Evolutionary conservation across 495 filamentous ascomycete genomes (phyloP).

Genomic region (Lentithecium fluviatile): DNA sequence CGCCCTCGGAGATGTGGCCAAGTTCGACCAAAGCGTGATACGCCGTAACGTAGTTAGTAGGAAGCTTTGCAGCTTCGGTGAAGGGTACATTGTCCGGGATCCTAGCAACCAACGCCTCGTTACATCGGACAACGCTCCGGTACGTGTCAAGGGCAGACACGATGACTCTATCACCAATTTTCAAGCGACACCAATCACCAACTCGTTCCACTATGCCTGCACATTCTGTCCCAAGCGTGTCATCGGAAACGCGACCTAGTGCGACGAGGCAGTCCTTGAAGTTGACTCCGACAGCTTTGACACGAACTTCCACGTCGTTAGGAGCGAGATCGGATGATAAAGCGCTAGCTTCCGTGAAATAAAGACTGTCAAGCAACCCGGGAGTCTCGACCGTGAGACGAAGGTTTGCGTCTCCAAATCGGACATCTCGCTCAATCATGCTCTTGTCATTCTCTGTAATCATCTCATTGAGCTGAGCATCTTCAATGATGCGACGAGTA

Average conservation of each 20-base stretch:
- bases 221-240: slow-evolving; percentile 11
- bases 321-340: not conserved
- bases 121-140: not conserved
- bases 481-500: not conserved
- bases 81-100: slow-evolving; percentile 39
- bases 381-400: slow-evolving; percentile 5
- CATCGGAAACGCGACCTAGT: slow-evolving; percentile 10
- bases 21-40: slow-evolving; percentile 34
- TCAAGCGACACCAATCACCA: slow-evolving; percentile 38
- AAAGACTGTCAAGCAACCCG: slow-evolving; percentile 10
- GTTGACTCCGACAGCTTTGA: slow-evolving; percentile 19
- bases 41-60: slow-evolving; percentile 37
- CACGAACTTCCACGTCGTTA: slow-evolving; percentile 10
- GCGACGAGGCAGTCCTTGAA: slow-evolving; percentile 14
- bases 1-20: slow-evolving; percentile 36
- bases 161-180: slow-evolving; percentile 35
- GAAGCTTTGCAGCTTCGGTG: slow-evolving; percentile 38
- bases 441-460: not conserved
- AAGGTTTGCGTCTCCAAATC: slow-evolving; percentile 1
- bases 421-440: not conserved
- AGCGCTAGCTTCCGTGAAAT: not conserved
- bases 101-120: not conserved
- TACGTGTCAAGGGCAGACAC: not conserved
- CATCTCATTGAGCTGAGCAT: not conserved
- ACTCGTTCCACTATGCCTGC: slow-evolving; percentile 13